Percentiles rank a stretch among this genome's conserved stretches.
Evolutionary conservation across 2,329 filamentous ascomycete genomes (phyloP).

Genomic region (Penicillium sp.): DNA sequence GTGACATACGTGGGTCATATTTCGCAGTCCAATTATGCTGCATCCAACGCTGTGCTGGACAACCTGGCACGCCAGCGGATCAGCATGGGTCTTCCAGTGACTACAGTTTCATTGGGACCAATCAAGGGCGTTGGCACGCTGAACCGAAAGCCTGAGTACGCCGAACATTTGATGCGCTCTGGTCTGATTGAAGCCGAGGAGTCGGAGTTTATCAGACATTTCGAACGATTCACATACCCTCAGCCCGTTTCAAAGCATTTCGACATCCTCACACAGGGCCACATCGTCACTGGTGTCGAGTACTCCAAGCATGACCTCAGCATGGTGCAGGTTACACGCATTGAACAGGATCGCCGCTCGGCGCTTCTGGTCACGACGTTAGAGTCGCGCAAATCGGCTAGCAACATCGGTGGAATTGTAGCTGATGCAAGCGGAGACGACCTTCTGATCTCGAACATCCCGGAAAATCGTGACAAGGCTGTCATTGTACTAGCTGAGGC

Average conservation of each 20-base stretch:
- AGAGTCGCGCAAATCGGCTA: background rate
- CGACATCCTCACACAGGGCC: background rate
- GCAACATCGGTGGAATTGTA: background rate
- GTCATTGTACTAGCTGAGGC: background rate
- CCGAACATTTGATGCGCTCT: background rate
- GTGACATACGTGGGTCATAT: constrained; percentile 29
- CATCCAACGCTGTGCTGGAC: constrained; percentile 37
- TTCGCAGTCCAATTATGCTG: constrained; percentile 35
- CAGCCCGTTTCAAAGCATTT: background rate
- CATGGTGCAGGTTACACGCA: background rate
- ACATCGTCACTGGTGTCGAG: background rate
- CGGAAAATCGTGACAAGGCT: background rate
- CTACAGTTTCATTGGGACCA: background rate
- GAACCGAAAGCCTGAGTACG: background rate
- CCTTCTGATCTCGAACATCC: background rate
- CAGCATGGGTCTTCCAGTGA: constrained; percentile 20
- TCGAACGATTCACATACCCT: background rate
- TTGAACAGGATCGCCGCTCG: background rate
- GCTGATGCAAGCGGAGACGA: background rate
- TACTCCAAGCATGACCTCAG: background rate
- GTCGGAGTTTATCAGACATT: background rate
- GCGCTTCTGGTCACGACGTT: background rate
- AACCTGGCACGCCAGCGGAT: constrained; percentile 32
- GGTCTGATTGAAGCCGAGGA: background rate
- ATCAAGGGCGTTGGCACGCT: background rate